These are phyloP conservation scores for Talaromyces funiculosus DNA, from an alignment of 2,329 filamentous ascomycete genomes.

Conservation along the genomic window DNA sequence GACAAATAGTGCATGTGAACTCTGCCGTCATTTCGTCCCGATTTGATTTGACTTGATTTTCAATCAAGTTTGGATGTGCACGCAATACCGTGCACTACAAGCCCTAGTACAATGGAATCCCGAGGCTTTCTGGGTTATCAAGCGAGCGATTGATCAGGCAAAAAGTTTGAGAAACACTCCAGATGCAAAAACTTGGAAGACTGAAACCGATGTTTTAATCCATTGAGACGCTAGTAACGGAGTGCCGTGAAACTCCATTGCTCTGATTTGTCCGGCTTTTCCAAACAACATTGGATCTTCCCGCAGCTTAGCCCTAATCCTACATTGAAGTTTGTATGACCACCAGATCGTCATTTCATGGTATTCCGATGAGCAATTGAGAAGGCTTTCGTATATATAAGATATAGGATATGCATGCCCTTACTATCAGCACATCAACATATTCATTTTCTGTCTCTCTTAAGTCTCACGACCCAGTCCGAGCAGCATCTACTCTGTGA, in stretches of 20 bases:
- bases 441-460: neutral
- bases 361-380: neutral
- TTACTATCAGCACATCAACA: neutral
- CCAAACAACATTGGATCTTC: too few relatives aligned
- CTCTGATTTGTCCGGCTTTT: neutral
- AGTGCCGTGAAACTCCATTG: neutral
- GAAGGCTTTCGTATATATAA: neutral
- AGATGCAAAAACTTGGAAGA: neutral
- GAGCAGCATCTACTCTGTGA: conserved; percentile 12
- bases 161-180: neutral
- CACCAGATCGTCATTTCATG: neutral
- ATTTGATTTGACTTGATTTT: neutral
- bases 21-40: neutral
- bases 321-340: neutral
- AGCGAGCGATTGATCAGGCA: neutral
- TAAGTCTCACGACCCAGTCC: neutral
- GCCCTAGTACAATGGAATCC: neutral
- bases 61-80: neutral
- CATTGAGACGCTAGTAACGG: neutral
- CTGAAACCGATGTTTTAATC: neutral
- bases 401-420: neutral
- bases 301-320: neutral
- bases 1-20: neutral
- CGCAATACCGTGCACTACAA: neutral
- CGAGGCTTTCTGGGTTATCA: neutral